Percentiles rank a stretch among this genome's conserved stretches.
Conservation (phyloP, 768 basidiomycete species). For the Strobilomyces dryophilus region DNA sequence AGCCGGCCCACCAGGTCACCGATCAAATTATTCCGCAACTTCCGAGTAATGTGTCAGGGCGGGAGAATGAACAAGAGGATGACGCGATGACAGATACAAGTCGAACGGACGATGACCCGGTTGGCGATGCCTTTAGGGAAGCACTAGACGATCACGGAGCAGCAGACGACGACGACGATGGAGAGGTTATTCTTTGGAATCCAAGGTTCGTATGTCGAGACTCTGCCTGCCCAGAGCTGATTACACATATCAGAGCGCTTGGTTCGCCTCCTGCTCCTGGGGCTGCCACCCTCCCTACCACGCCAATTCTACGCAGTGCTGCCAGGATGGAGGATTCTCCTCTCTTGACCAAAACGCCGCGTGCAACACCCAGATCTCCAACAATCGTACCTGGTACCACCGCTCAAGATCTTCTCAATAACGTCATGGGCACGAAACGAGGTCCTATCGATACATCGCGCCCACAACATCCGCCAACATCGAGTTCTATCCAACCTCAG, state of each 20-base stretch:
- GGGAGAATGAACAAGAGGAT: conserved; percentile 41
- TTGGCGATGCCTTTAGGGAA: conserved; percentile 62
- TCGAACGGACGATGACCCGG: conserved; percentile 70
- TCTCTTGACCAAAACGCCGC: neutral
- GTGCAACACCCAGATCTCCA: conserved; percentile 24
- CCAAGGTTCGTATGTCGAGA: conserved; percentile 43
- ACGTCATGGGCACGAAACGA: conserved; percentile 26
- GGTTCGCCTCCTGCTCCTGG: conserved; percentile 16
- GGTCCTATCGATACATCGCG: conserved; percentile 15
- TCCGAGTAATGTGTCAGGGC: neutral
- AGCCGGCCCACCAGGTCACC: neutral
- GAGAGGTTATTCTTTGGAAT: conserved; percentile 74
- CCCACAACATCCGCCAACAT: conserved; percentile 12
- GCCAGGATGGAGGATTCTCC: conserved; percentile 5
- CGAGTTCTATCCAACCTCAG: conserved; percentile 36
- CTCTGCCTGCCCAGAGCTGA: conserved; percentile 3
- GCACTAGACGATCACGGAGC: conserved; percentile 36
- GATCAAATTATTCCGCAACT: conserved; percentile 16
- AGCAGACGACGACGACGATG: conserved; percentile 47
- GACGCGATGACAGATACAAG: conserved; percentile 65
- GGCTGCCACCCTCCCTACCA: conserved; percentile 16
- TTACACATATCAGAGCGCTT: conserved; percentile 10
- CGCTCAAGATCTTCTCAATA: conserved; percentile 63
- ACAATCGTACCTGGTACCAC: conserved; percentile 41
- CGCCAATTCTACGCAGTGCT: conserved; percentile 9